phyloP scores from a whole-genome alignment of 768 basidiomycete species.

The Amanita inopinata region DNA sequence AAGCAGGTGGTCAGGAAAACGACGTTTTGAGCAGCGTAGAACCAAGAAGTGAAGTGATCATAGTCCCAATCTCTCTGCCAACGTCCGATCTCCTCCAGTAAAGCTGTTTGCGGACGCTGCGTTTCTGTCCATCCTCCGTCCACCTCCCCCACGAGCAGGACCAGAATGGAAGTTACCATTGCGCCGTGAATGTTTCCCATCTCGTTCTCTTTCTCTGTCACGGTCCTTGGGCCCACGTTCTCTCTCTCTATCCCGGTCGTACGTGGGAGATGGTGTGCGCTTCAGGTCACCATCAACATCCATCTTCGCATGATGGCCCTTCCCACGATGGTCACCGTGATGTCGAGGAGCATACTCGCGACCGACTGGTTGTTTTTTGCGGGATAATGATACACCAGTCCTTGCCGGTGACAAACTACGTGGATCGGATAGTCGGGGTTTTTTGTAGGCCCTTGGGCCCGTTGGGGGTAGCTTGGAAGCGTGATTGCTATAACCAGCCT shows the following conservation, averaged over 20 bases:
- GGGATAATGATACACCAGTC: constrained; percentile 13
- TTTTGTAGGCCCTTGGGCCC: constrained; percentile 75
- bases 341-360: constrained; percentile 19
- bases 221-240: constrained; percentile 10
- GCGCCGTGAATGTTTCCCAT: constrained; percentile 22
- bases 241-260: constrained; percentile 16
- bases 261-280: constrained; percentile 27
- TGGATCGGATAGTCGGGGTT: constrained; percentile 58
- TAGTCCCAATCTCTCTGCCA: constrained; percentile 78
- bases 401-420: constrained; percentile 24
- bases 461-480: constrained; percentile 58
- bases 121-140: constrained; percentile 24
- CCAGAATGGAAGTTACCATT: constrained; percentile 35
- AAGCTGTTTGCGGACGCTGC: constrained; percentile 23
- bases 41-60: constrained; percentile 21
- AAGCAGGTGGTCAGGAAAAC: constrained; percentile 10
- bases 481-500: constrained; percentile 20
- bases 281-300: constrained; percentile 48
- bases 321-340: constrained; percentile 16
- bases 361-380: constrained; percentile 15
- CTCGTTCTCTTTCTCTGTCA: constrained; percentile 20
- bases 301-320: constrained; percentile 29
- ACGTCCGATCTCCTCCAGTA: constrained; percentile 60
- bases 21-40: constrained; percentile 8
- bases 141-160: constrained; percentile 23